Conservation (phyloP, 2,329 filamentous ascomycete genomes). For the Nigrospora osmanthi region DNA sequence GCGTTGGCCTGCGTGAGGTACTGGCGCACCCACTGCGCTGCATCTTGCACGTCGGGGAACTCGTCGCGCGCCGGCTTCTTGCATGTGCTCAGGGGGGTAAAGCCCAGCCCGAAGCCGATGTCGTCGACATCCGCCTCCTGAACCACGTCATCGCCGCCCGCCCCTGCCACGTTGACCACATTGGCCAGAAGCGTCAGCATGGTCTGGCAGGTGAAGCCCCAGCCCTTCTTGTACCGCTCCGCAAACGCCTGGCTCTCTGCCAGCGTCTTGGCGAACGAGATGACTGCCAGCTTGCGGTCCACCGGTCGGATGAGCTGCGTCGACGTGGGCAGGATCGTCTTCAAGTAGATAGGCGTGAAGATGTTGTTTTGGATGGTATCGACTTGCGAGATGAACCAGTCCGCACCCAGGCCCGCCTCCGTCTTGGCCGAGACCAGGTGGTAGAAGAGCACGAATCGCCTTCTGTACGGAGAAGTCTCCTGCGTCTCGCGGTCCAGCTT, state of each 20-base stretch:
- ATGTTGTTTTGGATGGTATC: constrained; percentile 72
- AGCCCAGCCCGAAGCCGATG: constrained; percentile 88
- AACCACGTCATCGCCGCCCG: constrained; percentile 64
- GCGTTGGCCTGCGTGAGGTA: constrained; percentile 73
- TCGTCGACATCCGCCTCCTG: constrained; percentile 90
- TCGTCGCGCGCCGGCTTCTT: constrained; percentile 67
- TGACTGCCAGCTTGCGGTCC: constrained; percentile 87
- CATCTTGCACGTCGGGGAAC: constrained; percentile 76
- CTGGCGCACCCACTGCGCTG: constrained; percentile 75
- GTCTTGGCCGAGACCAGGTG: constrained; percentile 77
- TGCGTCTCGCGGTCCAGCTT: constrained; percentile 60
- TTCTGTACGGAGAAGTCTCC: constrained; percentile 62
- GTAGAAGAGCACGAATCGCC: constrained; percentile 89
- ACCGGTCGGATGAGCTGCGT: constrained; percentile 80
- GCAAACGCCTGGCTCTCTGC: constrained; percentile 81
- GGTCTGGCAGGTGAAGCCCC: constrained; percentile 84
- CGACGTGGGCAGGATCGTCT: constrained; percentile 80
- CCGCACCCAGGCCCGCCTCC: constrained; percentile 77
- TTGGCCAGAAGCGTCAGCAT: constrained; percentile 85
- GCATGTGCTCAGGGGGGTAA: constrained; percentile 89
- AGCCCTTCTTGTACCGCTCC: constrained; percentile 76
- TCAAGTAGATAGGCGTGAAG: constrained; percentile 79
- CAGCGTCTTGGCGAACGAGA: constrained; percentile 88
- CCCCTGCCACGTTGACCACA: constrained; percentile 60
- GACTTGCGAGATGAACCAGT: constrained; percentile 84